These are phyloP conservation scores for Elsinoe ampelina DNA, from an alignment of 2,329 filamentous ascomycete species.

Conservation along the genomic window DNA sequence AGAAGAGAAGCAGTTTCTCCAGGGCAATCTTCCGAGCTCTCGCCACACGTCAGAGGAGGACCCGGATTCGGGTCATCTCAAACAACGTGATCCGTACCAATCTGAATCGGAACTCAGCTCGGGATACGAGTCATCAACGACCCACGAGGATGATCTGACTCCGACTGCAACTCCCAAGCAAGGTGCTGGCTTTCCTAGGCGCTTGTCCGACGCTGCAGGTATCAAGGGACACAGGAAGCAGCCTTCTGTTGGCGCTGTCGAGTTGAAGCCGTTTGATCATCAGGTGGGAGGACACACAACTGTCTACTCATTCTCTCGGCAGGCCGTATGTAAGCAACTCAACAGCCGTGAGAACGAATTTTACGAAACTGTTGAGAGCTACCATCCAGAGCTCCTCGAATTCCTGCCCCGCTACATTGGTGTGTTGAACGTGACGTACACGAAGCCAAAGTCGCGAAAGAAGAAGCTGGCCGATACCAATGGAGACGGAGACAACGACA, in stretches of 20 bases:
- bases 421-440: slow-evolving; percentile 91
- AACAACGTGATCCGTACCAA: slow-evolving; percentile 16
- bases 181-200: neutral
- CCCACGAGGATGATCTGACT: slow-evolving; percentile 43
- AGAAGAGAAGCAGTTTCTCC: slow-evolving; percentile 51
- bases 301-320: slow-evolving; percentile 86
- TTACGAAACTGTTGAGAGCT: slow-evolving; percentile 88
- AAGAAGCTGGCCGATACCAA: slow-evolving; percentile 31
- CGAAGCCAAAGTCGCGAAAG: slow-evolving; percentile 58
- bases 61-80: slow-evolving; percentile 19
- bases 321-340: slow-evolving; percentile 94
- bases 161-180: slow-evolving; percentile 37
- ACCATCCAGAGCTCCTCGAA: slow-evolving; percentile 78
- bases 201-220: neutral
- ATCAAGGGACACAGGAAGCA: slow-evolving; percentile 25
- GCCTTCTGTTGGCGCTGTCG: slow-evolving; percentile 74
- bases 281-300: slow-evolving; percentile 97
- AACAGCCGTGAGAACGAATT: slow-evolving; percentile 98
- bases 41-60: slow-evolving; percentile 30
- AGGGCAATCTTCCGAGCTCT: slow-evolving; percentile 44
- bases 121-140: slow-evolving; percentile 28
- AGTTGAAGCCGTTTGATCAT: slow-evolving; percentile 92
- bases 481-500: slow-evolving; percentile 27
- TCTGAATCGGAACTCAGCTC: slow-evolving; percentile 33
- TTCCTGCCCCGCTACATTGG: slow-evolving; percentile 97